Percentiles rank a stretch among this genome's conserved stretches.
phyloP scores from a whole-genome alignment of 768 basidiomycete genomes.

The Hericium erinaceus region DNA sequence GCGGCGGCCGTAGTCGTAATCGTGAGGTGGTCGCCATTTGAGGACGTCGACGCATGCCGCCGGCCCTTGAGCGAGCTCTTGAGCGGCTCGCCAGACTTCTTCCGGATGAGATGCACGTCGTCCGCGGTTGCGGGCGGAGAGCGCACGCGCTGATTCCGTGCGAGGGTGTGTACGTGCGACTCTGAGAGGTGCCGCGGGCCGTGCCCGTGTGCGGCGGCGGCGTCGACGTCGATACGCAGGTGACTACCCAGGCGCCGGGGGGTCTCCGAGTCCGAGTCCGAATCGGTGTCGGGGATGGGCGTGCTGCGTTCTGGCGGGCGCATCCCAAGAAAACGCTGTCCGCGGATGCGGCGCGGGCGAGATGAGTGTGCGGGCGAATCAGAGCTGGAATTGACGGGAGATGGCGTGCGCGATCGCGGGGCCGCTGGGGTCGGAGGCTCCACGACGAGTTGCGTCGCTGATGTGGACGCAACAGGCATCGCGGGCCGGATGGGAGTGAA shows the following conservation, averaged over 20 bases:
- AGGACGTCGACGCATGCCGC: constrained; percentile 23
- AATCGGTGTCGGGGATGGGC: constrained; percentile 29
- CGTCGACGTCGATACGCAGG: not conserved
- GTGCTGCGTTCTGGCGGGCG: constrained; percentile 34
- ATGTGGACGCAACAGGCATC: constrained; percentile 5
- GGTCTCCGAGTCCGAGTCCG: constrained; percentile 6
- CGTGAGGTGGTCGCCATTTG: constrained; percentile 30
- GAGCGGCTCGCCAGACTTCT: constrained; percentile 91
- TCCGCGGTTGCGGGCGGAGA: constrained; percentile 13
- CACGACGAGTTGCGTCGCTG: constrained; percentile 12
- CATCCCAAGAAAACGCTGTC: constrained; percentile 16
- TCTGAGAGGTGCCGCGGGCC: constrained; percentile 11
- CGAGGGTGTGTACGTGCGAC: constrained; percentile 9
- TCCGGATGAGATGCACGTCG: constrained; percentile 53
- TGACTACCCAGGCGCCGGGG: constrained; percentile 4
- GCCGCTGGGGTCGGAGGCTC: constrained; percentile 18
- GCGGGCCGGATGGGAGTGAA: not conserved
- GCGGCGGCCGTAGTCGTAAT: constrained; percentile 36
- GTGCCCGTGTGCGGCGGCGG: not conserved
- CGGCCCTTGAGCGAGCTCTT: constrained; percentile 82
- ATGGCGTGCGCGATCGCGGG: constrained; percentile 7
- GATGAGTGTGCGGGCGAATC: constrained; percentile 19
- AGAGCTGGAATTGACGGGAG: constrained; percentile 12
- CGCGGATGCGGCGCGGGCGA: constrained; percentile 20
- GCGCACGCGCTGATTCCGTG: not conserved